Evolutionary conservation across 148 eudicot genomes (phyloP), one percentile per base, ranked within the genome.

Genomic region (Limonium bicolor): DNA sequence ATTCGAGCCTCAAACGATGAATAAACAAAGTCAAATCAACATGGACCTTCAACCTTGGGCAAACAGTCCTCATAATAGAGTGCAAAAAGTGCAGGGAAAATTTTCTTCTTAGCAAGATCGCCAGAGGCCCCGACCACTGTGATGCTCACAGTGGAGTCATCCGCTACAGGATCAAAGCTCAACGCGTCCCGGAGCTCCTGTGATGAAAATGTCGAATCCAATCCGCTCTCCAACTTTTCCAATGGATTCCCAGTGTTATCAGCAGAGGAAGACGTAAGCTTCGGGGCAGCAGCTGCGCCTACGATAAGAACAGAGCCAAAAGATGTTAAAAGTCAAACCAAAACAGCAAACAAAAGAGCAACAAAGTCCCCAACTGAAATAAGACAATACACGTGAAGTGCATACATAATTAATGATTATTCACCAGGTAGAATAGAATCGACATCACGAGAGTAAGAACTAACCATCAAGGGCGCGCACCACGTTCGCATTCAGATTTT

Each of bases 41-140:
- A 20, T 43, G 4, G 12, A 28, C 39, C 24, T 27, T 66, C 51
- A 46, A 90, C 97, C 97, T 84, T 63, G 13, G 97, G 97, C 27
- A 90, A 72, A 48, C 85, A 84, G 54, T 54, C 87, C 60, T 84
- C 97, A 43, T 90, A 90, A 48, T 72, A 90, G 56, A 90, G 93
- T 49, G 97, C 95, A 69, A 90, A 90, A 62, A 90, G 97, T 39
- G 97, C 95, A 55, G 95, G 97, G 61, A 84, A 84, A 31, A 90
- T 90, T 80, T 90, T 90, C 69, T 84, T 90, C 80, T 84, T 90
- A 19, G 97, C 97, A 49, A 90, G 87, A 68, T 90, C 97, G 29
- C 93, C 97, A 15, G 97, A 90, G 36, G 97, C 97, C 48, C 97
- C 97, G 53, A 90, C 93, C 39, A 90, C 85, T 23, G 97, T 90